Base-by-base conservation (phyloP, 169 alveolate genomes). In the Plasmodium billcollinsi region DNA sequence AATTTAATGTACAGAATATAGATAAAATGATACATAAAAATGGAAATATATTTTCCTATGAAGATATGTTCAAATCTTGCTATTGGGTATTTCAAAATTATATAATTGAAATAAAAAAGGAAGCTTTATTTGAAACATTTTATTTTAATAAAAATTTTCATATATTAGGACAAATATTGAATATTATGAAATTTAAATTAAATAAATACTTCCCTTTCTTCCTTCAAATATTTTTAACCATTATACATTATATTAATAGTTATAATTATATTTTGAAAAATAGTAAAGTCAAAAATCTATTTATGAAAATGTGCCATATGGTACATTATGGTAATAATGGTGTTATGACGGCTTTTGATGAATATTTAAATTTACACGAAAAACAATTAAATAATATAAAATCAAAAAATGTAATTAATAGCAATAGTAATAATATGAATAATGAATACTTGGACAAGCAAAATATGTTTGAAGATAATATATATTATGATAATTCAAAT, bases 41-140 rank as follows among this genome's bases (percentile, higher is more conserved):
- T 24, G 54, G 49, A n/a, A 26, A 61, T 14, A 29, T 70, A 29
- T 73, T 86, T 52, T 45, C 71, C 12, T 86, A 86, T 66, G 92
- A 86, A 20, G 47, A 62, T 3, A 61, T 73, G 20, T 86, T 86
- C 61, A 86, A 86, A 62, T 15, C 47, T 50, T 59, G 78, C 14
- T 47, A 66, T 49, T 86, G 92, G 92, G 33, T 15, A 5, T 86
- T 71, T 43, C 52, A 73, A 50, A 45, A 47, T 29, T 63, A 71
- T 20, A 86, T 86, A 71, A 72, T 86, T 86, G 92, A 71, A 72
- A 72, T 86, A 72, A 86, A 72, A 66, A 86, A 86, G 61, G 88
- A 86, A 18, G 69, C 66, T 3, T 39, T 86, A 26, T 86, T 62
- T 61, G 73, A 72, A 59, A 72, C 47, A 43, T 24, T 52, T 49